Evolutionary conservation across 2,329 filamentous ascomycete species (phyloP), one percentile per base, ranked within the genome.

Genomic region (Venturia pyrina): DNA sequence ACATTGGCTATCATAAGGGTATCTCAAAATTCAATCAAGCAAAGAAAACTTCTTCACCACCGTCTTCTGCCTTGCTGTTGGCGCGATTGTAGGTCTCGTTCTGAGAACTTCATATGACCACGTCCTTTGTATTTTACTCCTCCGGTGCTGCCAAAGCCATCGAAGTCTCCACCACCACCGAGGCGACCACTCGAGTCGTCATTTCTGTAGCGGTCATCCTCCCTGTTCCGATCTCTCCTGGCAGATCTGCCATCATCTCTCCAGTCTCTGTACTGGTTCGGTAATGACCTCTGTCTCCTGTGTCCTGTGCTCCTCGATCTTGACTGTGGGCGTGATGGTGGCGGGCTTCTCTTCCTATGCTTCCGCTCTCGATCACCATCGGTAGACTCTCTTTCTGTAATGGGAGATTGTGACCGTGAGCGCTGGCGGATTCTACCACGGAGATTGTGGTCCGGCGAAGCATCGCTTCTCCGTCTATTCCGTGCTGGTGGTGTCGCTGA

Each of bases 231-330:
- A 5, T 64, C 44, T 34, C 40, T 44, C 5, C 63, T 13, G 15
- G 15, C 19, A 3, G 13, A 17, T 28, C 65, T 44, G 40, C 40
- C 44, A 41, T 66, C 65, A 17, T 66, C 65, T 46, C 64, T 50
- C 53, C 66, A 62, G n/a, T 50, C 40, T 65, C 34, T 65, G 66
- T 75, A 73, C 60, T 74, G 48, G 62, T 76, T 75, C 44, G 73
- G 72, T 60, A 75, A 72, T 64, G 73, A 80, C 65, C 78, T 73
- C 68, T 75, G 73, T 66, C 75, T 69, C 66, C 78, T 71, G n/a
- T 74, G 68, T 5, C 41, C 64, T 48, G 37, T 41, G 37, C 65
- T 65, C 3, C 59, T 65, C 65, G 69, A 64, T 66, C 75, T 72
- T 59, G 53, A 59, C 19, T 59, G 53, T 59, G 70, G 69, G 63